phyloP scores from a whole-genome alignment of 2,329 filamentous ascomycete genomes.

The Orbilia oligospora region DNA sequence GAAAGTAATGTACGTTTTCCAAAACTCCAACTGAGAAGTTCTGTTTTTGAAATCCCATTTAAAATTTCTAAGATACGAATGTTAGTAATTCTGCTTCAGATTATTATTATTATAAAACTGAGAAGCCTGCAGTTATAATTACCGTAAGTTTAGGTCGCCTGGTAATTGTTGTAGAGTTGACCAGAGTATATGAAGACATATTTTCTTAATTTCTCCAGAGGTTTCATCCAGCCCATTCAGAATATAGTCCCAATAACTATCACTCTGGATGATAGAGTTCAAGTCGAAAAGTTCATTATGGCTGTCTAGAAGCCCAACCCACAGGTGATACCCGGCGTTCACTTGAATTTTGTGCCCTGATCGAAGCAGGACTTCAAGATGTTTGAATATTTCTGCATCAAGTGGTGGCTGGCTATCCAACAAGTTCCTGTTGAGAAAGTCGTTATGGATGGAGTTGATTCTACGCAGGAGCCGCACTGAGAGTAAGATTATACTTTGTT shows the following conservation, averaged over 20 bases:
- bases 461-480: slow-evolving; percentile 50
- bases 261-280: slow-evolving; percentile 38
- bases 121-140: slow-evolving; percentile 25
- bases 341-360: slow-evolving; percentile 47
- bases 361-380: slow-evolving; percentile 42
- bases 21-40: slow-evolving; percentile 40
- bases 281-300: slow-evolving; percentile 36
- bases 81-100: slow-evolving; percentile 8
- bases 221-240: slow-evolving; percentile 62
- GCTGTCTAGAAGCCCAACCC: slow-evolving; percentile 50
- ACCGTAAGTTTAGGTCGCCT: slow-evolving; percentile 35
- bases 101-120: slow-evolving; percentile 22
- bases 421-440: slow-evolving; percentile 6
- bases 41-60: slow-evolving; percentile 38
- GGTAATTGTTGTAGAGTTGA: slow-evolving; percentile 60
- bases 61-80: slow-evolving; percentile 28
- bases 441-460: slow-evolving; percentile 36
- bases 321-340: slow-evolving; percentile 55
- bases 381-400: slow-evolving; percentile 39
- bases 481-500: slow-evolving; percentile 47
- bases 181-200: slow-evolving; percentile 63
- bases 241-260: slow-evolving; percentile 52
- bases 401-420: slow-evolving; percentile 13
- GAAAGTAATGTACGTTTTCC: slow-evolving; percentile 64
- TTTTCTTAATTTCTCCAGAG: slow-evolving; percentile 63